Evolutionary conservation across 192 early-diverging fungal genomes (phyloP), one percentile per base, ranked within the genome.

Genomic region (Helicostylum pulchrum): DNA sequence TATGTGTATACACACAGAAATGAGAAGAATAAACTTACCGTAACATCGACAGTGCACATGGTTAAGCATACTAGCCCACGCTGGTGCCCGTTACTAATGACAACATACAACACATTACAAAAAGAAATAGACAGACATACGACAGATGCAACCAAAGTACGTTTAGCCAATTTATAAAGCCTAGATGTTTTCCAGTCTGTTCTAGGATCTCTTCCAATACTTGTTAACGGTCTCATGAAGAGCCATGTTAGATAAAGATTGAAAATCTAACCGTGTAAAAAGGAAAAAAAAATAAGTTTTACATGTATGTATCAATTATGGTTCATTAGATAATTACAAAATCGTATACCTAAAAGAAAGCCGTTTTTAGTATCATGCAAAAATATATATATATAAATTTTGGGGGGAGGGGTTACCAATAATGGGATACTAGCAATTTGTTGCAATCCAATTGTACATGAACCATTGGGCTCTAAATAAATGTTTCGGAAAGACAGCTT

Each of bases 21-120:
- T 39, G 17, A 39, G 7, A 26, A 26, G 26, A 26, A 26, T 9
- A 20, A 45, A 32, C 66, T 68, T 68, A 79, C 57, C 0, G 81
- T 83, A 43, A 83, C 81, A 66, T 83, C 81, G 6, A 83, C 64
- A 4, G 77, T 83, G 44, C 81, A 83, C 36, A 73, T 76, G 6
- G 81, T 76, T n/a, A 83, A 52, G 46, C 81, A 83, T 19, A 80
- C 71, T 19, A 80, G 47, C 10, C 81, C 81, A 15, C 78, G 65
- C 49, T 83, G 78, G 19, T 78, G 70, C 8, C 80, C 80, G 20
- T 70, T 64, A 34, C 73, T 71, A 12, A 78, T 48, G 0, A 80
- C 71, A 7, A 83, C 61, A 0, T 76, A 66, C 7, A 78, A 53
- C 4, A 78, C 72, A 57, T 83, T 83, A 47, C 39, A 67, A 36